phyloP scores from a whole-genome alignment of 2,329 filamentous ascomycete genomes.

The Colletotrichum sp. region DNA sequence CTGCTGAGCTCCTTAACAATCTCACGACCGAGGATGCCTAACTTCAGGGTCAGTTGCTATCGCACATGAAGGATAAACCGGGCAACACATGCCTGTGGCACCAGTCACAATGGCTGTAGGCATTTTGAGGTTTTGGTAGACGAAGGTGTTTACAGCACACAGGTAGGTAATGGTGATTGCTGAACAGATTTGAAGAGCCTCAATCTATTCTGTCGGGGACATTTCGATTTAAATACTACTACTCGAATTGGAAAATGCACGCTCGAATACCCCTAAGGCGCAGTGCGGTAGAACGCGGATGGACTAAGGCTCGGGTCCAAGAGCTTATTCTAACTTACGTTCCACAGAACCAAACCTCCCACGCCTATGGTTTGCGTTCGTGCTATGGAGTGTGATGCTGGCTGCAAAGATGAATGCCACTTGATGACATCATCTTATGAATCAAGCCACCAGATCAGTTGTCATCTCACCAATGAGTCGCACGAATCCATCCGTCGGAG shows the following conservation, averaged over 20 bases:
- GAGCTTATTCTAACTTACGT: background rate
- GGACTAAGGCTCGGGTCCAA: background rate
- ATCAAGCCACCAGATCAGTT: background rate
- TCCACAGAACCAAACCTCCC: background rate
- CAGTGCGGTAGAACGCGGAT: background rate
- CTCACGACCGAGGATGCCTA: constrained; percentile 28
- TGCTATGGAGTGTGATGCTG: background rate
- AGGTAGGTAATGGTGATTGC: background rate
- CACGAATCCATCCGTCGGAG: background rate
- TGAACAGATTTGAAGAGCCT: background rate
- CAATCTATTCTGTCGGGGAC: background rate
- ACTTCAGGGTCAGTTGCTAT: background rate
- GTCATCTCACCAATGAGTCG: background rate
- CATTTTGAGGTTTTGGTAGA: background rate
- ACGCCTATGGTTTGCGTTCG: background rate
- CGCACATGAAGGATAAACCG: too few relatives aligned
- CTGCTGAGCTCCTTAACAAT: constrained; percentile 25
- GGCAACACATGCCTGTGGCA: background rate
- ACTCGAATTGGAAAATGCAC: background rate
- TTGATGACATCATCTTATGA: background rate
- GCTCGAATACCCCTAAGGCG: background rate
- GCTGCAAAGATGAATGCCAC: background rate
- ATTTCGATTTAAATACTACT: background rate
- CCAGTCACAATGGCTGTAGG: background rate
- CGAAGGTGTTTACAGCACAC: background rate